phyloP scores from a whole-genome alignment of 331 rosid species.

The Rhamnella rubrinervis region DNA sequence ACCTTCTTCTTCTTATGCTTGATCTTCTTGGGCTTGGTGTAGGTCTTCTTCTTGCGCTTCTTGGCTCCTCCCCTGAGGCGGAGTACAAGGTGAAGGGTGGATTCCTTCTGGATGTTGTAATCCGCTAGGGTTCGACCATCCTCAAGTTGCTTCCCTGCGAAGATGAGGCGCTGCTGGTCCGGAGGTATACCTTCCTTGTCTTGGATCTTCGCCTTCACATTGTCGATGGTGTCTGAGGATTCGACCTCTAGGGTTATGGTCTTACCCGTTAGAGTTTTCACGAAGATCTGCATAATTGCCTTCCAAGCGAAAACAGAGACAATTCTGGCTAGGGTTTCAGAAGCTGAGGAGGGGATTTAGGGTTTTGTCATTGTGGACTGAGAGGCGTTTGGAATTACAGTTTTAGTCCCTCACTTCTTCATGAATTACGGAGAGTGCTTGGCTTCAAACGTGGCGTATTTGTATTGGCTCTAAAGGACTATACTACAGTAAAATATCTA shows the following conservation, averaged over 20 bases:
- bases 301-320: background rate
- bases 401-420: background rate
- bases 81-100: conserved; percentile 41
- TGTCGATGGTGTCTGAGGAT: conserved; percentile 32
- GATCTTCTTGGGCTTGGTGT: conserved; percentile 49
- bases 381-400: background rate
- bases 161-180: conserved; percentile 32
- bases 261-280: conserved; percentile 37
- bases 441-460: background rate
- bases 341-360: conserved; percentile 6
- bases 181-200: conserved; percentile 39
- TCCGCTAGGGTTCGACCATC: conserved; percentile 40
- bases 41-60: conserved; percentile 49
- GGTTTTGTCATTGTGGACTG: background rate
- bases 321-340: conserved; percentile 11
- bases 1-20: conserved; percentile 52
- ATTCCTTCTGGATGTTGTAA: conserved; percentile 45
- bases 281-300: conserved; percentile 21
- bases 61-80: conserved; percentile 45
- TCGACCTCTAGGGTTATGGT: conserved; percentile 37
- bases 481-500: too few species aligned
- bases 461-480: background rate
- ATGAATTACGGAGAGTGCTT: background rate
- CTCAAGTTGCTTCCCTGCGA: conserved; percentile 33
- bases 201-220: conserved; percentile 37